A percentile compares a stretch with the other conserved stretches of the same genome.
These are phyloP conservation scores for Colletotrichum sp. DNA, from an alignment of 2,329 filamentous ascomycete species.

Conservation along the genomic window DNA sequence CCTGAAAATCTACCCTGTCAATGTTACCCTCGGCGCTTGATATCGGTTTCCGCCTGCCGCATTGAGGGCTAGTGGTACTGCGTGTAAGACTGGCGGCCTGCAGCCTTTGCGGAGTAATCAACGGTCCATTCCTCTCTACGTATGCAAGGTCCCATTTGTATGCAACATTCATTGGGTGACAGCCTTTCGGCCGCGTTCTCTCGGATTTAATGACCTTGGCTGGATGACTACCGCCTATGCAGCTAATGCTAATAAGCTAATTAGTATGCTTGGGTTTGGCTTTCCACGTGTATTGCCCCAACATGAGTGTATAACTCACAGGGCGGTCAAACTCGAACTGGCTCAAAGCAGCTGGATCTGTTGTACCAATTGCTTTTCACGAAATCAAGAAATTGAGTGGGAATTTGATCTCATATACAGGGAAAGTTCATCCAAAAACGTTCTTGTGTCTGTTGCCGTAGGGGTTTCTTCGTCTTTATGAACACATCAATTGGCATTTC, in stretches of 20 bases:
- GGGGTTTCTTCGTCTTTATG: background rate
- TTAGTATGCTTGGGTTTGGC: background rate
- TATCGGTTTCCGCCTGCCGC: background rate
- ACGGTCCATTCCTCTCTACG: background rate
- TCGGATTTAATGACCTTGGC: background rate
- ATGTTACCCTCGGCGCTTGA: background rate
- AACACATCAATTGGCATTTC: background rate
- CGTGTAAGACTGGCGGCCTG: background rate
- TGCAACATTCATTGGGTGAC: background rate
- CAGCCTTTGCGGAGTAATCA: background rate
- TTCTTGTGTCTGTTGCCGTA: background rate
- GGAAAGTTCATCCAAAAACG: background rate
- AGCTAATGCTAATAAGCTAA: background rate
- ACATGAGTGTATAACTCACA: background rate
- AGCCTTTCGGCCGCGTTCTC: background rate
- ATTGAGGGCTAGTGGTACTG: background rate
- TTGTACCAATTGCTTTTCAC: background rate
- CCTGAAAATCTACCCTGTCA: background rate
- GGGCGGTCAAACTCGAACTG: background rate
- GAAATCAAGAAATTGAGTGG: background rate
- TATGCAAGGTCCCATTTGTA: background rate
- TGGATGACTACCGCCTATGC: background rate
- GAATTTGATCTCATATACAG: background rate
- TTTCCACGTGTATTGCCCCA: background rate
- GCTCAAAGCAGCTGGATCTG: background rate